phyloP scores from a whole-genome alignment of 768 basidiomycete genomes.

The Agrocybe pediades region DNA sequence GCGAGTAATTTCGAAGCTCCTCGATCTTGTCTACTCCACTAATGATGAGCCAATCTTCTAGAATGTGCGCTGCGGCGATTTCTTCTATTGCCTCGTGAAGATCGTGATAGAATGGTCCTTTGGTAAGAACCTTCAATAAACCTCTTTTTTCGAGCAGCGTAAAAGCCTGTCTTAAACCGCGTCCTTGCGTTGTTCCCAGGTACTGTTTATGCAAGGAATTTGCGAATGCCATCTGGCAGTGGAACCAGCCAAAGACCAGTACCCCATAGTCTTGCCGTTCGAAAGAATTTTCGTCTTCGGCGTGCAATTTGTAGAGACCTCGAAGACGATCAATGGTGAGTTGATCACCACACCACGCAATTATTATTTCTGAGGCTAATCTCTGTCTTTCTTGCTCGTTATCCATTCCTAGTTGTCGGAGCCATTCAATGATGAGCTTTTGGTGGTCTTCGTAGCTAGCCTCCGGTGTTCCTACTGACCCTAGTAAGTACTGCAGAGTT shows the following conservation, averaged over 20 bases:
- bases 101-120: slow-evolving; percentile 36
- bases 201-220: slow-evolving; percentile 44
- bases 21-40: slow-evolving; percentile 20
- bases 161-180: slow-evolving; percentile 32
- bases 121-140: slow-evolving; percentile 11
- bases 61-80: slow-evolving; percentile 38
- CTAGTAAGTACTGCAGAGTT: slow-evolving; percentile 35
- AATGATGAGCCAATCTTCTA: slow-evolving; percentile 30
- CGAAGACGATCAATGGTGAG: slow-evolving; percentile 39
- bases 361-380: slow-evolving; percentile 21
- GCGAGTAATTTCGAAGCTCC: slow-evolving; percentile 26
- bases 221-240: slow-evolving; percentile 39
- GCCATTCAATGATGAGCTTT: slow-evolving; percentile 30
- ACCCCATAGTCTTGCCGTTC: slow-evolving; percentile 38
- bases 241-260: slow-evolving; percentile 40
- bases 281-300: slow-evolving; percentile 39
- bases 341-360: slow-evolving; percentile 35
- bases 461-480: slow-evolving; percentile 35
- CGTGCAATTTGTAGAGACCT: slow-evolving; percentile 33
- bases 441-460: slow-evolving; percentile 40
- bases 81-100: slow-evolving; percentile 36
- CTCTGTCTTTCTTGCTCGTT: slow-evolving; percentile 20
- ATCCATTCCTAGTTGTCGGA: slow-evolving; percentile 26
- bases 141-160: slow-evolving; percentile 21
- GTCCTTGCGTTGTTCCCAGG: slow-evolving; percentile 27